These are phyloP conservation scores for Quercus robur DNA, from an alignment of 306 rosid genomes.

Conservation along the genomic window DNA sequence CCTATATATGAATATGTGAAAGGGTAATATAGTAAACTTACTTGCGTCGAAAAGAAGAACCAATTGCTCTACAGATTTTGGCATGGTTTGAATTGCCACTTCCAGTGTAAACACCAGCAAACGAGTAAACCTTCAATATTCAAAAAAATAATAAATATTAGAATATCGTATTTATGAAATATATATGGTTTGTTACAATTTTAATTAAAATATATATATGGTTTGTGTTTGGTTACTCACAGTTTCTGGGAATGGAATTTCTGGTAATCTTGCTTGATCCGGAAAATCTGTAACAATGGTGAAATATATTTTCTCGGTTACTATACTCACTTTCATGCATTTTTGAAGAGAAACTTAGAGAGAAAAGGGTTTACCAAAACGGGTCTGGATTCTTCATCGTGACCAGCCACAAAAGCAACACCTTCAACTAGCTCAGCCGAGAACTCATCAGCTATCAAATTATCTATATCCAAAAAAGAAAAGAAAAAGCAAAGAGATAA, in stretches of 20 bases:
- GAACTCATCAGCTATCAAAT: slow-evolving; percentile 93
- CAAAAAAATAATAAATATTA: background rate
- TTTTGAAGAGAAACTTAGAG: background rate
- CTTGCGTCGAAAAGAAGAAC: slow-evolving; percentile 91
- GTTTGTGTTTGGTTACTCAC: slow-evolving; percentile 49
- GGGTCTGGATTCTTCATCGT: slow-evolving; percentile 90
- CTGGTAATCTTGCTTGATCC: slow-evolving; percentile 90
- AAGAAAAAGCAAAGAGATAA: background rate
- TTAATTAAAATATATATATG: background rate
- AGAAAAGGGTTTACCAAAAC: slow-evolving; percentile 54
- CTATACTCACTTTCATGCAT: background rate
- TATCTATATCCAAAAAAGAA: slow-evolving; percentile 37
- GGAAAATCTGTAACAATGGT: slow-evolving; percentile 55
- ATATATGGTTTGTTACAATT: background rate
- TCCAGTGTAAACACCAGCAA: slow-evolving; percentile 86
- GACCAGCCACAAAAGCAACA: slow-evolving; percentile 84
- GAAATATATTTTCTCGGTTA: background rate
- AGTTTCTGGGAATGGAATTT: slow-evolving; percentile 87
- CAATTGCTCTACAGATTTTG: slow-evolving; percentile 74
- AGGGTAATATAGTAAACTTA: slow-evolving; percentile 39
- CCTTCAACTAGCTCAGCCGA: slow-evolving; percentile 95
- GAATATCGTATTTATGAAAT: too few species aligned
- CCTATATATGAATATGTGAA: background rate
- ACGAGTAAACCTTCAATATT: slow-evolving; percentile 67
- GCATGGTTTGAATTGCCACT: slow-evolving; percentile 86